These are phyloP conservation scores for Amoebophrya sp. DNA, from an alignment of 169 alveolate species.

Conservation along the genomic window DNA sequence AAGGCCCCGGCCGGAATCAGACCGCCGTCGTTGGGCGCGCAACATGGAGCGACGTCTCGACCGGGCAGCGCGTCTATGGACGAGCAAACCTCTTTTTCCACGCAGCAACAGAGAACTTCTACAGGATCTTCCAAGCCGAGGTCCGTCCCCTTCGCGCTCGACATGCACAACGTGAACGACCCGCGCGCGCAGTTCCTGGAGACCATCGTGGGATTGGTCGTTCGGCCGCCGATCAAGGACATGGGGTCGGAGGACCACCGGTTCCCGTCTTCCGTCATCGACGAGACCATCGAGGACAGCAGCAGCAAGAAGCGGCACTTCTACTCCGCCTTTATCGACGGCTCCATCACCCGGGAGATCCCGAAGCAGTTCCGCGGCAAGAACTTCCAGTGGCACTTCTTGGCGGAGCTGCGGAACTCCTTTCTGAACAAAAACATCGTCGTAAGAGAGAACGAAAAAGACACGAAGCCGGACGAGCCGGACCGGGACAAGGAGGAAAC, in stretches of 20 bases:
- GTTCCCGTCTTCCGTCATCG: not conserved
- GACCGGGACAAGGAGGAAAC: too few relatives aligned
- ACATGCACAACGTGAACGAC: not conserved
- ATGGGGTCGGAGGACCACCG: not conserved
- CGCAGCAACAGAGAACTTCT: too few relatives aligned
- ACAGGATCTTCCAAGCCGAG: too few relatives aligned
- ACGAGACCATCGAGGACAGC: not conserved
- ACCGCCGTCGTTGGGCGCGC: not conserved
- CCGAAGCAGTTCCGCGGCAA: not conserved
- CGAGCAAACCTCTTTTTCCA: too few relatives aligned
- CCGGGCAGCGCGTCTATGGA: too few relatives aligned
- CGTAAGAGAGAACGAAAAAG: too few relatives aligned
- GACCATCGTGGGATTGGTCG: not conserved
- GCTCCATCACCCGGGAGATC: not conserved
- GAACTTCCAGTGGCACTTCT: not conserved
- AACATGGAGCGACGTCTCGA: not conserved
- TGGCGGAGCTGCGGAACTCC: not conserved
- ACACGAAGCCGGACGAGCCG: not conserved
- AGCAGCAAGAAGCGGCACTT: not conserved
- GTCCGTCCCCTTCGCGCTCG: not conserved
- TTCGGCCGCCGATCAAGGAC: not conserved
- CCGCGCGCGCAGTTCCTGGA: not conserved
- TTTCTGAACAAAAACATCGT: not conserved
- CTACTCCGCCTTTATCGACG: not conserved
- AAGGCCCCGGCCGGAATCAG: not conserved